Conservation (phyloP, 768 basidiomycete species). For the Omphalotus guepiniiformis region DNA sequence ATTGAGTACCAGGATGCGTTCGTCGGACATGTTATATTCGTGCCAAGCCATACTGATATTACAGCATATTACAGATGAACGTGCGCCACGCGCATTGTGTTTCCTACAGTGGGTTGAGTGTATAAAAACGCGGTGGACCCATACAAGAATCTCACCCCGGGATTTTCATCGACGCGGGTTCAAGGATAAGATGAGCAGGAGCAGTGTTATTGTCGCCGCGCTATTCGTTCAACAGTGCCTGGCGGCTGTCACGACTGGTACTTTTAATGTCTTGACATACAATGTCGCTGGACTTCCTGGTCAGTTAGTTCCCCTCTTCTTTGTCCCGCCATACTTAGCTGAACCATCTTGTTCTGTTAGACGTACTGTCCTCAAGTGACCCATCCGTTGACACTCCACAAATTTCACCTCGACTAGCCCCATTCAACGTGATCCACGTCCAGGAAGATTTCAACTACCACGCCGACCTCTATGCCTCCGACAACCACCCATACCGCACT, state of each 20-base stretch:
- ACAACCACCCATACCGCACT: constrained; percentile 32
- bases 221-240: background rate
- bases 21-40: too few species aligned
- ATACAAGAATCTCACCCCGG: too few species aligned
- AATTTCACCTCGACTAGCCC: constrained; percentile 27
- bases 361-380: constrained; percentile 24
- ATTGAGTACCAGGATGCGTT: too few species aligned
- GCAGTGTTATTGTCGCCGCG: constrained; percentile 17
- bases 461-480: constrained; percentile 28
- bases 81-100: too few species aligned
- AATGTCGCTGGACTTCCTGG: constrained; percentile 33
- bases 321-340: background rate
- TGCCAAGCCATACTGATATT: too few species aligned
- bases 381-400: constrained; percentile 26
- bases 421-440: constrained; percentile 30
- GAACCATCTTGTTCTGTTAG: constrained; percentile 12
- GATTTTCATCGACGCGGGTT: too few species aligned
- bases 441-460: constrained; percentile 38
- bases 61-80: too few species aligned
- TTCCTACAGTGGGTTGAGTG: too few species aligned
- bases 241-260: constrained; percentile 21
- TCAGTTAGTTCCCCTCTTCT: constrained; percentile 9
- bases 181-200: too few species aligned
- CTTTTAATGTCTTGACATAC: constrained; percentile 25
- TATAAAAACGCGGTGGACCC: too few species aligned